Percentiles rank a stretch among this genome's conserved stretches.
These are phyloP conservation scores for Piper longum DNA, from an alignment of 164 flowering plant species.

Conservation along the genomic window DNA sequence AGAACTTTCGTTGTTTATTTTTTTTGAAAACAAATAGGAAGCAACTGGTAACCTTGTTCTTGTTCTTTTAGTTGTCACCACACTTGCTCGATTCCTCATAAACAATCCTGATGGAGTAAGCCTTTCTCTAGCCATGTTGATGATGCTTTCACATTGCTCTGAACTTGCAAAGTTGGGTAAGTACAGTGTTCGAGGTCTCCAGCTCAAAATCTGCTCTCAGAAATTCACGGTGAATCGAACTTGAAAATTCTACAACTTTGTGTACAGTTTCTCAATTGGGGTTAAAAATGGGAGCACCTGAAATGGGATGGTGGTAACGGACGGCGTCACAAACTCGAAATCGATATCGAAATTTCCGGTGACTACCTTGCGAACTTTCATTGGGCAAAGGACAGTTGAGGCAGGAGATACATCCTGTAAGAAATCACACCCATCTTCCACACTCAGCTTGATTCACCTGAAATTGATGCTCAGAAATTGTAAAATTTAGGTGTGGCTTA, in stretches of 20 bases:
- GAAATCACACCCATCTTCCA: too few species aligned
- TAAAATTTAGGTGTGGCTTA: too few species aligned
- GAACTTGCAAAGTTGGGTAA: slow-evolving; percentile 72
- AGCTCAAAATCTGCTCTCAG: slow-evolving; percentile 64
- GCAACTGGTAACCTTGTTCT: slow-evolving; percentile 83
- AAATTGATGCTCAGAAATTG: too few species aligned
- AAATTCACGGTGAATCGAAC: slow-evolving; percentile 3
- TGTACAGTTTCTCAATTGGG: too few species aligned
- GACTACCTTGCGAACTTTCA: too few species aligned
- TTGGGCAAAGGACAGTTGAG: too few species aligned
- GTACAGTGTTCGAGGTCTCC: slow-evolving; percentile 78
- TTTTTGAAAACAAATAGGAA: too few species aligned
- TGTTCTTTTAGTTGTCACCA: slow-evolving; percentile 47
- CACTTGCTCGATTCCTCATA: slow-evolving; percentile 66
- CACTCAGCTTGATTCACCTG: too few species aligned
- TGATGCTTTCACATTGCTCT: slow-evolving; percentile 57
- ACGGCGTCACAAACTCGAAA: too few species aligned
- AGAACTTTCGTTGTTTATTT: too few species aligned
- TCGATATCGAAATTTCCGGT: too few species aligned
- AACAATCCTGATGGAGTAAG: slow-evolving; percentile 69
- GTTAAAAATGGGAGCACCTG: background rate
- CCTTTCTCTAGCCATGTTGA: slow-evolving; percentile 38
- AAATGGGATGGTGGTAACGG: background rate
- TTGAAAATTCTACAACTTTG: background rate
- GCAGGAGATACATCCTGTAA: too few species aligned